Evolutionary conservation across 345 rosid species (phyloP), one percentile per base, ranked within the genome.

Genomic region (Melaleuca alternifolia): DNA sequence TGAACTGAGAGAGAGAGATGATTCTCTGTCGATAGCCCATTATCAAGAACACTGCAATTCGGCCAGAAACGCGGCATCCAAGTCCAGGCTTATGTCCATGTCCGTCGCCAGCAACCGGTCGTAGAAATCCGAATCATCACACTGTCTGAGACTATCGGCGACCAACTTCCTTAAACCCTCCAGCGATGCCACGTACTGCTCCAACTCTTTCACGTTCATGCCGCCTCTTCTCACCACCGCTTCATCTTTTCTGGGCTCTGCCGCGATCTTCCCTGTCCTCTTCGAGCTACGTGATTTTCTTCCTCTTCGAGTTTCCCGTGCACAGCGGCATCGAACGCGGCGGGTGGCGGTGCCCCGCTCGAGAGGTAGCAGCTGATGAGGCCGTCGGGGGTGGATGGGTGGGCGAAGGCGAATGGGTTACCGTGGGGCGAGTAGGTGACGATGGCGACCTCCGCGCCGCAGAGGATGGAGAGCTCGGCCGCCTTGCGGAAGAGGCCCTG

Each of bases 321-420:
- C 3, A 6, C 37, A 11, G 46, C 12, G 3, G 24, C 77, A 16
- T 16, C 77, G 24, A 5, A 10, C 10, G 23, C 46, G 11, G 46
- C 6, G 77, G 46, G 24, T 0, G 1, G 6, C 1, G 77, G 16
- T 6, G 23, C 24, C 12, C 1, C 12, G 77, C 77, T 46, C 0
- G 46, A 65, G 46, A 33, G 77, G 46, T 33, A 65, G 77, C 41
- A 23, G 46, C 11, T 24, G 46, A 16, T 0, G 77, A 65, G 46
- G 77, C 24, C 46, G 46, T 65, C 77, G 0, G 77, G 77, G 46
- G 77, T 33, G 77, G 77, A 65, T 11, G 24, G 77, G 77, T 65
- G 46, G 77, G 77, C 77, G 77, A 65, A 65, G 77, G 77, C 46
- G 23, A 65, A 65, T 44, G 77, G 77, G 77, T 65, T 65, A 24